These are phyloP conservation scores for Penicillium malachiteum DNA, from an alignment of 495 filamentous ascomycete species.

Conservation along the genomic window DNA sequence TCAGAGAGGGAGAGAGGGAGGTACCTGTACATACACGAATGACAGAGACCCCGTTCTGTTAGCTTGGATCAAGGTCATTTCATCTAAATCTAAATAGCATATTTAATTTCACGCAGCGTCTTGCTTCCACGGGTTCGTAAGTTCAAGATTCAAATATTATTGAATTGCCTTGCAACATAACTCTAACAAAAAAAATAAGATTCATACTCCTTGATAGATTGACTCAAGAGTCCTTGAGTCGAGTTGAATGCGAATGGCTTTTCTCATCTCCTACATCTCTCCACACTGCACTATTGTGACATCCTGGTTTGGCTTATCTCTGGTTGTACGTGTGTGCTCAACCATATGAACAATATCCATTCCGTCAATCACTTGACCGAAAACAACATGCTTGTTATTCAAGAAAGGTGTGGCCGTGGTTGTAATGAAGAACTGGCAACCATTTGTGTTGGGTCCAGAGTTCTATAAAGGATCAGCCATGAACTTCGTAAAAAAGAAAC, in stretches of 20 bases:
- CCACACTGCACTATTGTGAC: slow-evolving; percentile 85
- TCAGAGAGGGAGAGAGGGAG: no score
- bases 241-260: no score
- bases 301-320: slow-evolving; percentile 82
- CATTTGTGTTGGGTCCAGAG: slow-evolving; percentile 89
- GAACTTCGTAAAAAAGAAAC: background rate
- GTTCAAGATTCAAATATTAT: no score
- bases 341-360: slow-evolving; percentile 89
- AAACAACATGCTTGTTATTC: slow-evolving; percentile 95
- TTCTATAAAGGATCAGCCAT: slow-evolving; percentile 54
- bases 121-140: background rate
- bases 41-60: no score
- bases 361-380: slow-evolving; percentile 85
- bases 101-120: background rate
- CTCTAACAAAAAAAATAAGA: no score
- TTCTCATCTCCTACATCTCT: slow-evolving; percentile 61
- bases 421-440: slow-evolving; percentile 97
- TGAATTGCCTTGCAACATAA: no score
- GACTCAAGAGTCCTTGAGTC: no score
- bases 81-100: no score
- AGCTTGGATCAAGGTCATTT: no score
- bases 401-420: slow-evolving; percentile 81
- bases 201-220: no score
- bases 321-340: slow-evolving; percentile 78
- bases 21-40: no score